Base-by-base conservation (phyloP, 768 basidiomycete genomes). In the Suillus placidus region DNA sequence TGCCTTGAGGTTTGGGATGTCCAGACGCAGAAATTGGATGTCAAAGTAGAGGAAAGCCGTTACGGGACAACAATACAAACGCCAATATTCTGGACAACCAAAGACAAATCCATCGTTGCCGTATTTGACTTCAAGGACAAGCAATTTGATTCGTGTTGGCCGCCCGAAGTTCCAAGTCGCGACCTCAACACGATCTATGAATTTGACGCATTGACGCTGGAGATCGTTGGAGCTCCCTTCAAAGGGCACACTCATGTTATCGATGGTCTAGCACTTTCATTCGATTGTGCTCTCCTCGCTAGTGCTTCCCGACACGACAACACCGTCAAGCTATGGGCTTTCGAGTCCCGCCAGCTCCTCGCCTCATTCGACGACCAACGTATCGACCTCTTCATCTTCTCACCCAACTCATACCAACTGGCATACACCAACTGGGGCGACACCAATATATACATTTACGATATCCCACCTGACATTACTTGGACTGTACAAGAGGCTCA, bases 21-120 rank as follows among this genome's bases (percentile, higher is more conserved):
- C 55, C 13, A 37, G 7, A n/a, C 34, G n/a, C 34, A 37, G 6
- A 35, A 56, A 14, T 56, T 56, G 55, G 55, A 56, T 35, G 20
- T 34, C 20, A 37, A 1, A n/a, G 12, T 23, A 0, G 35, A 3
- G 18, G 1, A 35, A 55, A 20, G 20, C 16, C 6, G 7, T 35
- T 2, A 3, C 1, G 52, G 54, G 20, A 55, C 9, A 13, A 0
- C 3, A 10, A 35, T 1, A n/a, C 0, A 1, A 1, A 10, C 35
- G 13, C 35, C 55, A 7, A 12, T 56, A 8, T 56, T 56, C 35
- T 35, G 55, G 55, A 37, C 55, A 23, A 23, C 34, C 12, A 37
- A 56, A n/a, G 55, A 56, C n/a, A 37, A n/a, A 37, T n/a, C 35
- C 20, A 37, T 56, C 20, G 35, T 56, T 3, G 13, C 55, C n/a